phyloP scores from a whole-genome alignment of 495 filamentous ascomycete genomes.

The Podospora didyma region DNA sequence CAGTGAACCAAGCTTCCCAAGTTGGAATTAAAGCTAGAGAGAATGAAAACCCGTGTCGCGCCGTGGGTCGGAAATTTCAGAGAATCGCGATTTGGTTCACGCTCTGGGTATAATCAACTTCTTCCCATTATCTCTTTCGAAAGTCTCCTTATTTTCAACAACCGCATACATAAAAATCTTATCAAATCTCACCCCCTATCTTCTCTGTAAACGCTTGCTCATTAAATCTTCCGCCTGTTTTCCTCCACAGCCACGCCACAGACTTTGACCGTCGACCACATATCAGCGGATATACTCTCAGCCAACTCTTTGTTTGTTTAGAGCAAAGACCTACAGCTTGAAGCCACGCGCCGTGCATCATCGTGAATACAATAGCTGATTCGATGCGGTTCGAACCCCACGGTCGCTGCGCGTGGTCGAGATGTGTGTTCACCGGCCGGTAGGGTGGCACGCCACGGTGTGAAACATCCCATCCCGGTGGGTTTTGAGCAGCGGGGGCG shows the following conservation, averaged over 20 bases:
- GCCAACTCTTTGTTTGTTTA: too few relatives aligned
- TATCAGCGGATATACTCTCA: constrained; percentile 1
- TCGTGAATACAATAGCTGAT: constrained; percentile 43
- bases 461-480: constrained; percentile 40
- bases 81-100: too few relatives aligned
- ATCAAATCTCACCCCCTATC: constrained; percentile 51
- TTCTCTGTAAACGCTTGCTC: constrained; percentile 43
- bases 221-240: constrained; percentile 42
- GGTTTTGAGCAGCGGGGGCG: constrained; percentile 26
- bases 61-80: too few relatives aligned
- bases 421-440: constrained; percentile 44
- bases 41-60: too few relatives aligned
- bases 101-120: too few relatives aligned
- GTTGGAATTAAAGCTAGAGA: too few relatives aligned
- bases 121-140: too few relatives aligned
- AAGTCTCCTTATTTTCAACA: too few relatives aligned
- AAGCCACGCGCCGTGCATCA: constrained; percentile 51
- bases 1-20: too few relatives aligned
- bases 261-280: too few relatives aligned
- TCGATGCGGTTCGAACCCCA: constrained; percentile 42
- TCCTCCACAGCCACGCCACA: constrained; percentile 15
- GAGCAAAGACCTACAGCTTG: constrained; percentile 45
- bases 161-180: too few relatives aligned
- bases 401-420: constrained; percentile 36
- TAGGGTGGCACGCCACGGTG: constrained; percentile 48